A percentile compares a stretch with the other conserved stretches of the same genome.
These are phyloP conservation scores for Monilinia polystroma DNA, from an alignment of 2,329 filamentous ascomycete genomes.

Conservation along the genomic window DNA sequence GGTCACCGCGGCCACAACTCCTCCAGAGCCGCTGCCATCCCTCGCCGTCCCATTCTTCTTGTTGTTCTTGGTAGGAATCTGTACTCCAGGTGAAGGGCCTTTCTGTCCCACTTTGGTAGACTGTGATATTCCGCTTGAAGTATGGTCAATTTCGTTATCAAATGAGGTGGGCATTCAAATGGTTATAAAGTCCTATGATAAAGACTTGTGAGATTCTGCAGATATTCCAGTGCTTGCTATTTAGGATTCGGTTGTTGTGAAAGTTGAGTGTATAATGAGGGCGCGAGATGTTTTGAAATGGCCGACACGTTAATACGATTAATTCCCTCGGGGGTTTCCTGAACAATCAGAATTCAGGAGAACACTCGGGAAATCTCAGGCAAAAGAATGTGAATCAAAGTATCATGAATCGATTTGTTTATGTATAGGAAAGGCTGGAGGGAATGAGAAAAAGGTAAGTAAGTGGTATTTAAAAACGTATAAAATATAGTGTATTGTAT, in stretches of 20 bases:
- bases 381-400: conserved; percentile 5
- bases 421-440: background rate
- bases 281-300: conserved; percentile 18
- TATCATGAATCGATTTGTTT: background rate
- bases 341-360: conserved; percentile 33
- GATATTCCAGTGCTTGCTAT: conserved; percentile 11
- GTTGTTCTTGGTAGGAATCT: conserved; percentile 37
- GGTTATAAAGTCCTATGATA: conserved; percentile 17
- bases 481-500: background rate
- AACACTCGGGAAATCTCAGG: conserved; percentile 29
- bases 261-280: conserved; percentile 21
- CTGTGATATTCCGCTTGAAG: conserved; percentile 29
- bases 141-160: conserved; percentile 38
- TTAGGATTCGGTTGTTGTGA: conserved; percentile 22
- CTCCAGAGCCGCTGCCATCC: conserved; percentile 33
- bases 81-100: conserved; percentile 32
- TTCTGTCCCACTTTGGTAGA: conserved; percentile 34
- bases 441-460: background rate
- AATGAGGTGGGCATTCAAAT: conserved; percentile 43
- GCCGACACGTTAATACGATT: conserved; percentile 21
- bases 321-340: conserved; percentile 32
- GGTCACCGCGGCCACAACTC: conserved; percentile 38
- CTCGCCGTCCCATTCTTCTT: conserved; percentile 37
- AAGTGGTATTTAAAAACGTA: background rate
- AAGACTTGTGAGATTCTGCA: conserved; percentile 3